Base-by-base conservation (phyloP, 2,329 filamentous ascomycete genomes). In the Claviceps sp. region DNA sequence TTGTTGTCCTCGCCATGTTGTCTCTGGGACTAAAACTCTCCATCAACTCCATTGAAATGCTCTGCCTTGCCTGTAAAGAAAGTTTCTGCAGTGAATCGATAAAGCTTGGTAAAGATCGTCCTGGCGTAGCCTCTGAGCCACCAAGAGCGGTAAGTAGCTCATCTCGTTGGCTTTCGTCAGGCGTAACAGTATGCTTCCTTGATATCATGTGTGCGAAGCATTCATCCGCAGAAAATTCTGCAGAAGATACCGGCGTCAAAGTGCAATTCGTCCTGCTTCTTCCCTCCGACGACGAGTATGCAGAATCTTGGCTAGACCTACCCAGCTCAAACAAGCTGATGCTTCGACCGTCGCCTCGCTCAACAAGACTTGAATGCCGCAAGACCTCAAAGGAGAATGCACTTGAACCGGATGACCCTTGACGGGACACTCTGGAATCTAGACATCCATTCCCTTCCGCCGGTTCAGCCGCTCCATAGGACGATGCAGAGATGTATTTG, bases 81-180 rank as follows among this genome's bases (percentile, higher is more conserved):
- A 26, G 26, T 20, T 11, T 14, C 16, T 50, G 51, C 4, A 48
- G 41, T 13, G 36, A 22, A 47, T 47, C 22, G 18, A 30, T 26
- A n/a, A 38, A 36, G 30, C 37, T 47, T 13, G 37, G 37, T 2
- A 41, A 37, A n/a, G 26, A 45, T 38, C 44, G 47, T 40, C 26
- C 34, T 24, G 48, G 43, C 2, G 51, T 47, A 18, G 43, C 22
- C 42, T 47, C 48, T 16, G 48, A 24, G 20, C 36, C 48, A 41
- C 22, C 7, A 2, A 53, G 48, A 37, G 51, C 51, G 24, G 43
- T 20, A n/a, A 53, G 44, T 16, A 53, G 24, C 22, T 53, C 48
- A 38, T 50, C 20, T 47, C 44, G 41, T 24, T 50, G 48, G 20
- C 37, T 50, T 20, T 40, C 47, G 11, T 49, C 47, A 36, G 42